Percentiles rank a stretch among this genome's conserved stretches.
Evolutionary conservation across 2,329 filamentous ascomycete species (phyloP).

Genomic region (Cladorrhinum sp.): DNA sequence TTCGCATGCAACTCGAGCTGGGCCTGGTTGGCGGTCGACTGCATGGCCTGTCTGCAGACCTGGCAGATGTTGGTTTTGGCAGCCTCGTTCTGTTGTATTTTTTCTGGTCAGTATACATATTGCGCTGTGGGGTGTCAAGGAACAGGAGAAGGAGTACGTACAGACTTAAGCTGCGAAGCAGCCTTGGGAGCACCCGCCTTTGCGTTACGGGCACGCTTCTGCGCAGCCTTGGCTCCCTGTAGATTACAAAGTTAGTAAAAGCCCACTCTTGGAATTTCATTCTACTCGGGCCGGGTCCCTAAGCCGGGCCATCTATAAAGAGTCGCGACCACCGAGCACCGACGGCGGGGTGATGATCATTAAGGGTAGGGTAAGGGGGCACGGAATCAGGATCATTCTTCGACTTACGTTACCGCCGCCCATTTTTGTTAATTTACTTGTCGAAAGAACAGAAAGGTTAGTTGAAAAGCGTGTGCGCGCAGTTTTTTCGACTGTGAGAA

Average conservation of each 20-base stretch:
- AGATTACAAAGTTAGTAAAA: neutral
- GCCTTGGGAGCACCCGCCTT: constrained; percentile 57
- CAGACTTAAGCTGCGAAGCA: constrained; percentile 67
- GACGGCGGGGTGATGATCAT: constrained; percentile 4
- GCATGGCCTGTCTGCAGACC: constrained; percentile 74
- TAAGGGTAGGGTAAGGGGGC: neutral
- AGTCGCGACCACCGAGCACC: no score
- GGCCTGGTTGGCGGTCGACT: constrained; percentile 71
- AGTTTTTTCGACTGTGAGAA: neutral
- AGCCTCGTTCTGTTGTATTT: constrained; percentile 57
- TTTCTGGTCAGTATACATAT: neutral
- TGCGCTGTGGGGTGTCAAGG: neutral
- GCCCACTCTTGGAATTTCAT: no score
- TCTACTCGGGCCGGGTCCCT: no score
- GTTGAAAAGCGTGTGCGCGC: neutral
- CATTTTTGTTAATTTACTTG: constrained; percentile 26
- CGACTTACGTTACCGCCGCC: constrained; percentile 35
- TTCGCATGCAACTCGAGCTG: constrained; percentile 70
- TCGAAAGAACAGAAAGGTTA: neutral
- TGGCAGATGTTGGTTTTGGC: constrained; percentile 76
- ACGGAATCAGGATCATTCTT: neutral
- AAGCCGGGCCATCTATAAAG: no score
- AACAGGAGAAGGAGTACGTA: constrained; percentile 42
- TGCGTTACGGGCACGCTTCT: constrained; percentile 70
- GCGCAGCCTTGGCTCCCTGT: constrained; percentile 42